These are phyloP conservation scores for Spathaspora arborariae DNA, from an alignment of 805 yeast species.

Conservation along the genomic window DNA sequence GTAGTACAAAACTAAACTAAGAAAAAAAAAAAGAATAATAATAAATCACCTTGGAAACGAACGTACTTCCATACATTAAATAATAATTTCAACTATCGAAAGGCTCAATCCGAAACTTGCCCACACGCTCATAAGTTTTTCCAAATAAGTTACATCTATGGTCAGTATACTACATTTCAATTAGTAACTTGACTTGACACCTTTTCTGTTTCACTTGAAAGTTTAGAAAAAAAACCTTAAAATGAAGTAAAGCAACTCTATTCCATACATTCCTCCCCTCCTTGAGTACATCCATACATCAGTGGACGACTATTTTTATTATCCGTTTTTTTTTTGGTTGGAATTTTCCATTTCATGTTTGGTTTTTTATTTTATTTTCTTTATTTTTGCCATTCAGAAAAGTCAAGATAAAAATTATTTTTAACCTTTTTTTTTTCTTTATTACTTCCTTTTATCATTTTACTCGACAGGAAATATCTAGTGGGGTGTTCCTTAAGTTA, in stretches of 20 bases:
- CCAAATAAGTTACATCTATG: no score
- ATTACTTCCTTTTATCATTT: not conserved
- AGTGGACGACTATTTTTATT: not conserved
- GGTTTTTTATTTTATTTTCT: not conserved
- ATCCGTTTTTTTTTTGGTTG: not conserved
- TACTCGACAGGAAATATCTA: not conserved
- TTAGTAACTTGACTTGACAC: not conserved
- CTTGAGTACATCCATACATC: not conserved
- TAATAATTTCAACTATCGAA: not conserved
- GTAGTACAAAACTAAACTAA: not conserved
- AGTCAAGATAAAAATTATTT: not conserved
- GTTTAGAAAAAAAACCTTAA: not conserved
- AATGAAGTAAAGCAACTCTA: not conserved
- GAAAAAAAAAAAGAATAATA: not conserved
- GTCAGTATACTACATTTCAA: no score
- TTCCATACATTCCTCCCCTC: not conserved
- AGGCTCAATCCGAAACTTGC: not conserved
- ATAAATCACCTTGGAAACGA: not conserved
- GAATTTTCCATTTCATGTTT: not conserved
- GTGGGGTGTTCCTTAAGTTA: not conserved
- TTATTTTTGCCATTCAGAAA: conserved; percentile 1
- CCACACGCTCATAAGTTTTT: not conserved
- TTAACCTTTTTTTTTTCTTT: not conserved
- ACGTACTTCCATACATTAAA: not conserved
- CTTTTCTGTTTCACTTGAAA: not conserved